Percentiles rank a stretch among this genome's conserved stretches.
These are phyloP conservation scores for Boletus insuetus DNA, from an alignment of 768 basidiomycete species.

Conservation along the genomic window DNA sequence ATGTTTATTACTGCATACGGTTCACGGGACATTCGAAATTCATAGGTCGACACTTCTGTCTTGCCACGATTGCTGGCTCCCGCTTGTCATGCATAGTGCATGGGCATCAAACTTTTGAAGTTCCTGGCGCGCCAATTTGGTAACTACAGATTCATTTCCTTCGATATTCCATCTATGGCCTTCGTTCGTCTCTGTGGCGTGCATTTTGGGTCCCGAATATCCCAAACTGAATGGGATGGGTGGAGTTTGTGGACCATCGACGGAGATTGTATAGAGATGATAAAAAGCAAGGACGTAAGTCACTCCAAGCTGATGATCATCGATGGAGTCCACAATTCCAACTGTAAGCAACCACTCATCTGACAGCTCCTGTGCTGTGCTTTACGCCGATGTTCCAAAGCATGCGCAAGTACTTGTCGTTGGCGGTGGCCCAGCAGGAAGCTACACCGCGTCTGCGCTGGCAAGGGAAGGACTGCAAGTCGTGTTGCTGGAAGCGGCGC, in stretches of 20 bases:
- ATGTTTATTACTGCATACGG: constrained; percentile 2
- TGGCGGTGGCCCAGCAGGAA: constrained; percentile 61
- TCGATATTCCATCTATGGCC: constrained; percentile 2
- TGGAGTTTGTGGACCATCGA: background rate
- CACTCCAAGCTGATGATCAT: background rate
- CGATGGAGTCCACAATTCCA: constrained; percentile 18
- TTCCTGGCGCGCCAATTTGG: background rate
- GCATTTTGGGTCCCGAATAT: background rate
- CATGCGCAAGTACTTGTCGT: constrained; percentile 42
- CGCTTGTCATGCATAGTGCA: background rate
- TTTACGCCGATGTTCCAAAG: constrained; percentile 8
- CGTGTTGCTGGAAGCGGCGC: constrained; percentile 50
- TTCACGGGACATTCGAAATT: background rate
- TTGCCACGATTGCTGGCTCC: background rate
- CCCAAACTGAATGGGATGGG: background rate
- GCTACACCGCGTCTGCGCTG: constrained; percentile 52
- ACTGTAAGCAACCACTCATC: constrained; percentile 14
- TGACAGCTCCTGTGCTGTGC: background rate
- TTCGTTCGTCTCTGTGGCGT: background rate
- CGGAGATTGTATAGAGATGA: background rate
- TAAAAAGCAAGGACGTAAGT: background rate
- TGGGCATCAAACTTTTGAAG: too few species aligned
- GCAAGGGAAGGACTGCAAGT: constrained; percentile 60
- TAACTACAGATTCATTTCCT: background rate
- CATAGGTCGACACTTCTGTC: background rate